Evolutionary conservation across 768 basidiomycete genomes (phyloP), one percentile per base, ranked within the genome.

Genomic region (Lactifluus echinatus): DNA sequence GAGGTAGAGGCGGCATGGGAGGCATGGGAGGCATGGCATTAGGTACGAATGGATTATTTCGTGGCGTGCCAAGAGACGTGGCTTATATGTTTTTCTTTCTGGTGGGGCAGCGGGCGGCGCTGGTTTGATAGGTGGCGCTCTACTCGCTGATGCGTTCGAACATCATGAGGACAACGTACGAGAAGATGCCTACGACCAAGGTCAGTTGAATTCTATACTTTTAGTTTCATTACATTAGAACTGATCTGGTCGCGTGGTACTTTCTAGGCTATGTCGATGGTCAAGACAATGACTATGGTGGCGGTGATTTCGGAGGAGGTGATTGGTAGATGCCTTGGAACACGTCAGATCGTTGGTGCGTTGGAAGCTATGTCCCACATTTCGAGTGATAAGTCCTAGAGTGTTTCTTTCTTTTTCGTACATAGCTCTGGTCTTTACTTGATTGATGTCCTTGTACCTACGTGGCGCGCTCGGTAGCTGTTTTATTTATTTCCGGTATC

Each of bases 91-190:
- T 21, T 21, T 28, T 39, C 24, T 24, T 43, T 49, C 24, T 45
- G 26, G 29, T 14, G 29, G n/a, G n/a, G 17, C 48, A 48, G 53
- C 58, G 78, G 84, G 76, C 61, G 85, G 79, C 64, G 85, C 74
- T 15, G 87, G 83, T 56, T 66, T 87, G n/a, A 66, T 84, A n/a
- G 85, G 80, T 37, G 87, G 86, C 56, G 71, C 72, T 2, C 67
- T 87, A 43, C 64, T 87, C 37, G 77, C 65, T 34, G 73, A 81
- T 44, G 79, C 77, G 0, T 58, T 81, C 29, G 82, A 82, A 44
- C 67, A 70, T 57, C 70, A 75, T 49, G 48, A 77, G 46, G 67
- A 70, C 56, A 70, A 74, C 46, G 48, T 76, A 31, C 72, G 74
- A 0, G 60, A 72, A 7, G 24, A 65, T 1, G 74, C 67, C 0